Conservation (phyloP, 1,139 yeast genomes). For the Pichia terricola region DNA sequence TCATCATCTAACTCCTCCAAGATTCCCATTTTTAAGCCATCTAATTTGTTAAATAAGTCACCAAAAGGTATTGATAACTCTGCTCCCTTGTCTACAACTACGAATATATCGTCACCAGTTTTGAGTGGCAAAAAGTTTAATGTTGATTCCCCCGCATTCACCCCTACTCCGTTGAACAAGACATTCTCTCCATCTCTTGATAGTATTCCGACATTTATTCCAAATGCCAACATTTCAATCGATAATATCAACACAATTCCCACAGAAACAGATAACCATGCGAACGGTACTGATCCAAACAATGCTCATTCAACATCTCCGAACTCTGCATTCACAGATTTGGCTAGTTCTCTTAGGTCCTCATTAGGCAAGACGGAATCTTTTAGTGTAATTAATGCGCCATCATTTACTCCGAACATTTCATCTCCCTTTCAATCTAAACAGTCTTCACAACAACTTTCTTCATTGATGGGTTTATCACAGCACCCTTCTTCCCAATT, state of each 20-base stretch:
- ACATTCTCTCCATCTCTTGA: conserved; percentile 45
- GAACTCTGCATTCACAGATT: conserved; percentile 3
- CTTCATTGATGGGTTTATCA: conserved; percentile 1
- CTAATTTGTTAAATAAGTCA: conserved; percentile 1
- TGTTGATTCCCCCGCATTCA: conserved; percentile 58
- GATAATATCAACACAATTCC: neutral
- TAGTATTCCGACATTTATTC: conserved; percentile 49
- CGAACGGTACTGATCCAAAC: neutral
- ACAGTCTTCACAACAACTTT: conserved; percentile 2
- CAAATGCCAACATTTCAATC: conserved; percentile 19
- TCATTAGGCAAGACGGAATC: conserved; percentile 5
- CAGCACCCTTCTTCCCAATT: neutral
- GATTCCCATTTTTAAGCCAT: conserved; percentile 3
- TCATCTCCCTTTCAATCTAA: neutral
- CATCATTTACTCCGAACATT: conserved; percentile 26
- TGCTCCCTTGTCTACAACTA: neutral
- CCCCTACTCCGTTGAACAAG: conserved; percentile 34
- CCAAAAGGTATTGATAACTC: neutral
- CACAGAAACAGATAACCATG: neutral
- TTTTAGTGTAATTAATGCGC: conserved; percentile 23
- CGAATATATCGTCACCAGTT: too few species aligned
- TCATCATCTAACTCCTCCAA: neutral
- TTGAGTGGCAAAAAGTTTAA: conserved; percentile 36
- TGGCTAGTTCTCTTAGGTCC: conserved; percentile 5
- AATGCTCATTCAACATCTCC: neutral